Evolutionary conservation across 202 grass and related monocot species (phyloP).

Genomic region (Schoenoplectus tabernaemontani): DNA sequence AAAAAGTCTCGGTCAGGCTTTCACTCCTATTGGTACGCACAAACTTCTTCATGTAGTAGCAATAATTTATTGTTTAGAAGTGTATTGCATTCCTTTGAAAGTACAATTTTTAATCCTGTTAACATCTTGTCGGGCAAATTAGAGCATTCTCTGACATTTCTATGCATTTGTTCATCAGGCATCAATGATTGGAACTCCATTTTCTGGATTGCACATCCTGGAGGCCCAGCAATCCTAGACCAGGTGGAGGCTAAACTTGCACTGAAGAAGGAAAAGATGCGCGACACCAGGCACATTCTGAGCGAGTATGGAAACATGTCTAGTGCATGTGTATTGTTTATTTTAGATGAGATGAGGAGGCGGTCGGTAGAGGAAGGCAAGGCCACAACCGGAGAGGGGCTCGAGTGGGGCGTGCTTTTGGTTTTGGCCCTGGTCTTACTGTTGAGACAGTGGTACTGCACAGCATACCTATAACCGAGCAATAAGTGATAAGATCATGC

Average conservation of each 20-base stretch:
- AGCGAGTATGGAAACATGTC: constrained; percentile 73
- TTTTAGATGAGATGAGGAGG: constrained; percentile 76
- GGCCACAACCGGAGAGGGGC: constrained; percentile 49
- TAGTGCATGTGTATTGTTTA: constrained; percentile 66
- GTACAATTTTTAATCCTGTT: background rate
- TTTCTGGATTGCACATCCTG: constrained; percentile 33
- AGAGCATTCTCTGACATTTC: background rate
- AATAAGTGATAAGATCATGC: background rate
- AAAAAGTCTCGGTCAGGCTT: constrained; percentile 12
- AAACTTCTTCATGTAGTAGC: background rate
- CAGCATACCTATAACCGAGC: constrained; percentile 35
- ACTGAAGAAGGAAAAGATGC: constrained; percentile 45
- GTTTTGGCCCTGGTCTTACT: constrained; percentile 64
- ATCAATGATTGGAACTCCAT: constrained; percentile 27
- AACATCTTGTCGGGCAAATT: background rate
- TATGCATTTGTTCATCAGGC: background rate
- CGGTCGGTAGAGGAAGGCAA: constrained; percentile 54
- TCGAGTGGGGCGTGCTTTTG: constrained; percentile 67
- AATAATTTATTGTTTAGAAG: background rate
- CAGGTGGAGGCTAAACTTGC: constrained; percentile 46
- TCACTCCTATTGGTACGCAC: constrained; percentile 6
- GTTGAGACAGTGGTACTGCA: constrained; percentile 70
- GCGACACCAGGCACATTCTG: constrained; percentile 39
- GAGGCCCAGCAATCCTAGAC: constrained; percentile 23
- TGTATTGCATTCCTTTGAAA: background rate